These are phyloP conservation scores for Wallacemonas sp. DNA, from an alignment of 208 protist species.

Conservation along the genomic window DNA sequence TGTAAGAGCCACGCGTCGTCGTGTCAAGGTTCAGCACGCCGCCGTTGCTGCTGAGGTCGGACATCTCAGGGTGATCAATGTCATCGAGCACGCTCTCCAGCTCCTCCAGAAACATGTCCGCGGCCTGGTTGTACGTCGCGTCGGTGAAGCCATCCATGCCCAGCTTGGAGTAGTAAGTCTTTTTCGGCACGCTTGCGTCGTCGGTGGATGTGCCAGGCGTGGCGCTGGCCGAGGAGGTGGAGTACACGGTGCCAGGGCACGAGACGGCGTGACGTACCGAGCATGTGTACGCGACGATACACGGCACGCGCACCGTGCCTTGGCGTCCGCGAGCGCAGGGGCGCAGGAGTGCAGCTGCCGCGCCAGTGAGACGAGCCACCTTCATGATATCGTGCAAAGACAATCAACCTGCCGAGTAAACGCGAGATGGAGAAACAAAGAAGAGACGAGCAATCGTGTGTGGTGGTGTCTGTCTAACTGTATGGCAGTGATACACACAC, in stretches of 20 bases:
- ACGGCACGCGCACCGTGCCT: too few relatives aligned
- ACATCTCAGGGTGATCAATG: constrained; percentile 42
- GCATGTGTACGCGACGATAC: background rate
- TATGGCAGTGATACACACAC: too few relatives aligned
- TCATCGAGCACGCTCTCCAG: constrained; percentile 60
- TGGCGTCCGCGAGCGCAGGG: too few relatives aligned
- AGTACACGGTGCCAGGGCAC: background rate
- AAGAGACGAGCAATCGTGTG: too few relatives aligned
- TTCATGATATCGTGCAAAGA: too few relatives aligned
- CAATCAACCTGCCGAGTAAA: too few relatives aligned
- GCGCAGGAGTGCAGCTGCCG: too few relatives aligned
- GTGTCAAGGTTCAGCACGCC: constrained; percentile 86
- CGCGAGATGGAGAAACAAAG: too few relatives aligned
- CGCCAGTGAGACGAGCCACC: too few relatives aligned
- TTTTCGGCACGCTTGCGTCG: background rate
- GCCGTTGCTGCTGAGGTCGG: constrained; percentile 58
- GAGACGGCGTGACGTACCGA: background rate
- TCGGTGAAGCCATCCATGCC: constrained; percentile 90
- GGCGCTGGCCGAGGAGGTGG: background rate
- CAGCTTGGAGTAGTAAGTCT: constrained; percentile 43
- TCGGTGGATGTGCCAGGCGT: background rate
- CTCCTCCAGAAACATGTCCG: constrained; percentile 63
- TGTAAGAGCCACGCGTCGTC: constrained; percentile 54
- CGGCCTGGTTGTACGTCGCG: constrained; percentile 64
- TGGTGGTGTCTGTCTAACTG: too few relatives aligned